Evolutionary conservation across 352 stramenopile species (phyloP).

Genomic region (Phytophthora macrochlamydospora): DNA sequence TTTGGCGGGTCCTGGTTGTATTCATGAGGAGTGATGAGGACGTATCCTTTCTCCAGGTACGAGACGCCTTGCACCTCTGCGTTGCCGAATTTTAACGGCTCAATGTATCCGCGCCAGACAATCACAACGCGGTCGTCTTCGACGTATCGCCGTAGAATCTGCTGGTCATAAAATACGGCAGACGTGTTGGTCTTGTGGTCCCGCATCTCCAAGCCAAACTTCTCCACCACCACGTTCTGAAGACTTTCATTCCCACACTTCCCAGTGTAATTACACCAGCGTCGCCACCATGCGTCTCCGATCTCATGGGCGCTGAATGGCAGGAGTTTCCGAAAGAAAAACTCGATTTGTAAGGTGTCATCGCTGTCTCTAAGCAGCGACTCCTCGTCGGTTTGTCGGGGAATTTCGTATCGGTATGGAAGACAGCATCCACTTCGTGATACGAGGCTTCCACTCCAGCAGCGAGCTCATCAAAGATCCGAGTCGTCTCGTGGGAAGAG

Average conservation of each 20-base stretch:
- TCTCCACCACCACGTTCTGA: constrained; percentile 55
- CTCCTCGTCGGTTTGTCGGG: constrained; percentile 28
- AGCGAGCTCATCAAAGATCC: constrained; percentile 36
- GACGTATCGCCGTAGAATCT: constrained; percentile 60
- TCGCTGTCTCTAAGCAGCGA: constrained; percentile 36
- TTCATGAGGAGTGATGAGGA: constrained; percentile 51
- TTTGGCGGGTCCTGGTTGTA: constrained; percentile 5
- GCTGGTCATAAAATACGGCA: constrained; percentile 53
- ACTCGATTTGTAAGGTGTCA: constrained; percentile 42
- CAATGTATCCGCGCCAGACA: constrained; percentile 57
- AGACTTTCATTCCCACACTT: constrained; percentile 21
- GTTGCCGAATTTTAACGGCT: constrained; percentile 56
- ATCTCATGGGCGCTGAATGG: constrained; percentile 38
- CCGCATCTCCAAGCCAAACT: constrained; percentile 54
- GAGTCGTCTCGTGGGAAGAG: constrained; percentile 14
- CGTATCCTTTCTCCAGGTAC: constrained; percentile 60
- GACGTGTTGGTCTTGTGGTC: constrained; percentile 46
- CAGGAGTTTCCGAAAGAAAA: constrained; percentile 37
- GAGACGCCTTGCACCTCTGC: constrained; percentile 42
- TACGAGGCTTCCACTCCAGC: constrained; percentile 30
- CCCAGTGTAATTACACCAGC: constrained; percentile 33
- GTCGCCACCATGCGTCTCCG: constrained; percentile 42
- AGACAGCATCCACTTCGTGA: constrained; percentile 36
- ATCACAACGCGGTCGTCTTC: constrained; percentile 62
- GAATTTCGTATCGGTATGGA: constrained; percentile 21